Conservation (phyloP, 495 filamentous ascomycete genomes). For the Neurospora sp. region DNA sequence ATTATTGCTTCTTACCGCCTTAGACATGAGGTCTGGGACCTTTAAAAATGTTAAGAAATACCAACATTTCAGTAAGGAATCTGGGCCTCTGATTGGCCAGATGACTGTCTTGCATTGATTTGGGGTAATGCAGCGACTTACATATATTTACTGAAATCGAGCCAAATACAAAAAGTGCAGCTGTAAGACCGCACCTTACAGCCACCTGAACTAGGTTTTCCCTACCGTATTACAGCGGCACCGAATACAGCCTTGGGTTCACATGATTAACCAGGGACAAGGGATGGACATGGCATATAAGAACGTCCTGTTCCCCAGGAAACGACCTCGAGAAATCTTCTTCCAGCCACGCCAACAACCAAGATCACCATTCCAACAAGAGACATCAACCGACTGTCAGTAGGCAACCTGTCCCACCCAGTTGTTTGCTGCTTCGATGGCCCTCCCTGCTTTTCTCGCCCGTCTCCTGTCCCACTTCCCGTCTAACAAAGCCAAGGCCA, state of each 20-base stretch:
- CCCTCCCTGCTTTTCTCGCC: constrained; percentile 14
- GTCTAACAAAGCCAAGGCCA: constrained; percentile 4
- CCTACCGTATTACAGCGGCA: too few species aligned
- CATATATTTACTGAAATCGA: too few species aligned
- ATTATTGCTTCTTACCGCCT: too few species aligned
- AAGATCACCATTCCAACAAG: not conserved
- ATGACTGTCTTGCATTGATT: too few species aligned
- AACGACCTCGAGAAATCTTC: not conserved
- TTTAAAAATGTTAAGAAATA: too few species aligned
- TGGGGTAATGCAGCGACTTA: too few species aligned
- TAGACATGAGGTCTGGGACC: too few species aligned
- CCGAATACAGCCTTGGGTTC: not conserved
- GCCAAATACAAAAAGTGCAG: too few species aligned
- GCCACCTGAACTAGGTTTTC: too few species aligned
- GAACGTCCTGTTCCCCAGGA: not conserved
- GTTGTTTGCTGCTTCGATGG: constrained; percentile 8
- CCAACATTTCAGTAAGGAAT: too few species aligned
- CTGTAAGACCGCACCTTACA: too few species aligned
- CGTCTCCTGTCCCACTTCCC: constrained; percentile 21
- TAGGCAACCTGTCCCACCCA: constrained; percentile 1
- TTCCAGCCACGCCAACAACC: not conserved
- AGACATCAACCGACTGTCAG: not conserved
- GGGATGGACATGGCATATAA: not conserved
- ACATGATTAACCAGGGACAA: constrained; percentile 13
- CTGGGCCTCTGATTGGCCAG: too few species aligned